Percentiles rank a stretch among this genome's conserved stretches.
phyloP scores from a whole-genome alignment of 1,284 basidiomycete species.

The Ceratobasidium papillatum region DNA sequence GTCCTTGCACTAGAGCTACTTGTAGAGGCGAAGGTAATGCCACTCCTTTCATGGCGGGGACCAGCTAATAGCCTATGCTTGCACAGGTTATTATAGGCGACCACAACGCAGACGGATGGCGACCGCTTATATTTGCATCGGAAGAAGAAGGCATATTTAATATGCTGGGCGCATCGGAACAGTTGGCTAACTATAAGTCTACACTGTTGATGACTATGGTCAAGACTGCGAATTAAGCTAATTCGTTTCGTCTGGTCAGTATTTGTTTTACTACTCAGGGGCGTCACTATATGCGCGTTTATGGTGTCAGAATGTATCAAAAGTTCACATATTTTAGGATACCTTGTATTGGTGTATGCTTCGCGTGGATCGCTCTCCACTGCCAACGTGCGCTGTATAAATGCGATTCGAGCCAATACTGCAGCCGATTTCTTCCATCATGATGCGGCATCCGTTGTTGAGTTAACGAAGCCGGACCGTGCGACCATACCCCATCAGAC shows the following conservation, averaged over 20 bases:
- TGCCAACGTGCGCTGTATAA: neutral
- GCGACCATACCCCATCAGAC: neutral
- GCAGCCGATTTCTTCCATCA: neutral
- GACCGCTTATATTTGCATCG: conserved; percentile 26
- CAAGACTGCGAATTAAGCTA: conserved; percentile 1
- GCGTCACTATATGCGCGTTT: neutral
- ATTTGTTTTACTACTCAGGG: neutral
- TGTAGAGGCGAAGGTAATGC: conserved; percentile 25
- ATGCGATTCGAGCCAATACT: neutral
- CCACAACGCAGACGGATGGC: conserved; percentile 9
- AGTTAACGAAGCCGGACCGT: neutral
- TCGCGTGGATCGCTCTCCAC: neutral
- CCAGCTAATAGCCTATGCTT: neutral
- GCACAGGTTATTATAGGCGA: conserved; percentile 17
- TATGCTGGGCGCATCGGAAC: conserved; percentile 16
- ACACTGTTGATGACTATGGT: conserved; percentile 37
- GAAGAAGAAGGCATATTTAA: conserved; percentile 34
- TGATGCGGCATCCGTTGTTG: neutral
- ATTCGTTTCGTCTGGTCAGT: neutral
- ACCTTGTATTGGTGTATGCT: neutral
- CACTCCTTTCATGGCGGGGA: neutral
- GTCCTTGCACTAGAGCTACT: conserved; percentile 24
- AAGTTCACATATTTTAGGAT: no score
- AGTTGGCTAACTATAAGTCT: conserved; percentile 27
- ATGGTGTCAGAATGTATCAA: no score